A percentile compares a stretch with the other conserved stretches of the same genome.
Evolutionary conservation across 768 basidiomycete species (phyloP).

Genomic region (Lactarius deliciosus): DNA sequence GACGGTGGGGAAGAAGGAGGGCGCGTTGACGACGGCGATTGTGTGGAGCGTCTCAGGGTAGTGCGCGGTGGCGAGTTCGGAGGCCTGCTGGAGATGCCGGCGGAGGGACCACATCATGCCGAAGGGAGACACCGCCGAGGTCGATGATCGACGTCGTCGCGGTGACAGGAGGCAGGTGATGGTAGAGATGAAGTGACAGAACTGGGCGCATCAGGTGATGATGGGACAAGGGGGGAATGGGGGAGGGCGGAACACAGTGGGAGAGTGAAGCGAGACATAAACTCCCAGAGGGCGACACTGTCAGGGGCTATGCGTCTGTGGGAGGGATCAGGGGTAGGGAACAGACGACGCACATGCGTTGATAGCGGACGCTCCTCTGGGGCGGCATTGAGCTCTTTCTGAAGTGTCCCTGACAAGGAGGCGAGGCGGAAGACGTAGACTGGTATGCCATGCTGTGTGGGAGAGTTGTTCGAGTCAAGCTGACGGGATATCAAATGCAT

Average conservation of each 20-base stretch:
- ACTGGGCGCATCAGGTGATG: neutral
- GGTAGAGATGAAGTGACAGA: neutral
- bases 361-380: conserved; percentile 56
- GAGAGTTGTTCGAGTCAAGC: conserved; percentile 6
- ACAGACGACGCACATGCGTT: conserved; percentile 58
- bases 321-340: neutral
- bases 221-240: conserved; percentile 39
- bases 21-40: conserved; percentile 74
- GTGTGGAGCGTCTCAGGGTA: conserved; percentile 77
- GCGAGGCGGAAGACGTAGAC: conserved; percentile 75
- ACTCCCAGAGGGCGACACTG: conserved; percentile 66
- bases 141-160: conserved; percentile 71
- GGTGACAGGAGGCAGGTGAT: conserved; percentile 49
- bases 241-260: conserved; percentile 63
- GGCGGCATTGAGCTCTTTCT: conserved; percentile 59
- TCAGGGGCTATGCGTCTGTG: neutral
- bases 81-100: conserved; percentile 71
- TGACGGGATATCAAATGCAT: neutral
- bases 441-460: conserved; percentile 59
- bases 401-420: conserved; percentile 51
- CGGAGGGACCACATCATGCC: conserved; percentile 68
- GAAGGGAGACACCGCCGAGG: conserved; percentile 59
- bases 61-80: conserved; percentile 70
- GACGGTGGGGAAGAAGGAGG: conserved; percentile 77
- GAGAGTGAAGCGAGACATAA: conserved; percentile 62